Evolutionary conservation across 495 filamentous ascomycete genomes (phyloP), one percentile per base, ranked within the genome.

Genomic region (Entonaema liquescens): DNA sequence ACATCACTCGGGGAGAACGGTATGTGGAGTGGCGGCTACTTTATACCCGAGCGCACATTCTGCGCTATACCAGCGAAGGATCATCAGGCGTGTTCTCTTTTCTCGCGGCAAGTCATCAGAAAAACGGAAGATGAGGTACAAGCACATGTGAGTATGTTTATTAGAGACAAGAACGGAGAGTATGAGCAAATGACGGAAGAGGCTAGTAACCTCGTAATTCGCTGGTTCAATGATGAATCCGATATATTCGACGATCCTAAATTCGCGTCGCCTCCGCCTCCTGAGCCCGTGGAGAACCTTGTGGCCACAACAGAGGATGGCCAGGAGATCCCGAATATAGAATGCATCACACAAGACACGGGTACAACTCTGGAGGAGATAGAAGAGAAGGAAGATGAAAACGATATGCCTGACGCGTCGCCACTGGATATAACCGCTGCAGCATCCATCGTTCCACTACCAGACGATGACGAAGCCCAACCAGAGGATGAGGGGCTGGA

Each of bases 61-160:
- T 85, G 82, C 66, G 84, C 84, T 9, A 66, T 85, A 9, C 83
- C 84, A 0, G 58, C 58, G 2, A 76, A 76, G 58, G 80, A 79
- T 5, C 77, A 82, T 58, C 68, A 67, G 31, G 77, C 75, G 1
- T 74, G 64, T 49, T 53, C 79, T 72, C 71, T 94, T 83, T 84
- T 83, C 81, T 78, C 80, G 28, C 84, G 87, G 42, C 86, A 86
- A 11, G 86, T 92, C 33, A 94, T 98, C 72, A 86, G 91, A 67
- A 87, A 85, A 59, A 92, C 88, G 1, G 77, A 75, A n/a, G 93
- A 97, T 63, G 95, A 99, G 80, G 87, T 92, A 15, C 83, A 84
- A 62, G 94, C 95, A 6, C 95, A 98, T 78, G 86, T 91, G 79
- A 89, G 83, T 61, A 93, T 98, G 89, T 98, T 98, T 74, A 80